These are phyloP conservation scores for Poa annua DNA, from an alignment of 176 grass and related monocot genomes.

Conservation along the genomic window DNA sequence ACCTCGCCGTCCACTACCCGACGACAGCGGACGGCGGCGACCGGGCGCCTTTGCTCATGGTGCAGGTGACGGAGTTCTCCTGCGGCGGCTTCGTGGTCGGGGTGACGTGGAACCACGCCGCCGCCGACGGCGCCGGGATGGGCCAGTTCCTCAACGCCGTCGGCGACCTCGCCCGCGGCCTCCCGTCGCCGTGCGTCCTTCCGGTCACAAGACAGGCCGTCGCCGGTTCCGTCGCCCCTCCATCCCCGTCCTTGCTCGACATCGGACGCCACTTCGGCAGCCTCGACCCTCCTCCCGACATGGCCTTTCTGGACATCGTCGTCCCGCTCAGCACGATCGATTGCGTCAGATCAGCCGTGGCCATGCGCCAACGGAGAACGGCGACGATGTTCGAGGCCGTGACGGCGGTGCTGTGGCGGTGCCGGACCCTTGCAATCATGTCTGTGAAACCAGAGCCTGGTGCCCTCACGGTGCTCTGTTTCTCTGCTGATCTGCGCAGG, in stretches of 20 bases:
- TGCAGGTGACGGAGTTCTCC: constrained; percentile 36
- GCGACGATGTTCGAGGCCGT: constrained; percentile 40
- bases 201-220: neutral
- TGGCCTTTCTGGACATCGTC: neutral
- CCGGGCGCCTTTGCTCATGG: neutral
- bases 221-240: neutral
- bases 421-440: constrained; percentile 21
- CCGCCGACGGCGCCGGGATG: constrained; percentile 6
- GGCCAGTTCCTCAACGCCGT: constrained; percentile 16
- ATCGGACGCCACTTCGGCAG: neutral
- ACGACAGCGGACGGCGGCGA: neutral
- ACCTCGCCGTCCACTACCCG: constrained; percentile 19
- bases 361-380: neutral
- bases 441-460: neutral
- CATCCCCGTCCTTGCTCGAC: neutral
- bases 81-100: constrained; percentile 35
- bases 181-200: neutral
- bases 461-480: neutral
- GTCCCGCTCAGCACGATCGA: neutral
- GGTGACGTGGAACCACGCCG: constrained; percentile 30
- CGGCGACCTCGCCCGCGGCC: constrained; percentile 1
- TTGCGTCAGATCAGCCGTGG: neutral
- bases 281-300: neutral
- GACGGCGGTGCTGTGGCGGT: constrained; percentile 32
- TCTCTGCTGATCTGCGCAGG: constrained; percentile 33